Evolutionary conservation across 2,329 filamentous ascomycete genomes (phyloP), one percentile per base, ranked within the genome.

Genomic region (Calonectria pseudoturangicola): DNA sequence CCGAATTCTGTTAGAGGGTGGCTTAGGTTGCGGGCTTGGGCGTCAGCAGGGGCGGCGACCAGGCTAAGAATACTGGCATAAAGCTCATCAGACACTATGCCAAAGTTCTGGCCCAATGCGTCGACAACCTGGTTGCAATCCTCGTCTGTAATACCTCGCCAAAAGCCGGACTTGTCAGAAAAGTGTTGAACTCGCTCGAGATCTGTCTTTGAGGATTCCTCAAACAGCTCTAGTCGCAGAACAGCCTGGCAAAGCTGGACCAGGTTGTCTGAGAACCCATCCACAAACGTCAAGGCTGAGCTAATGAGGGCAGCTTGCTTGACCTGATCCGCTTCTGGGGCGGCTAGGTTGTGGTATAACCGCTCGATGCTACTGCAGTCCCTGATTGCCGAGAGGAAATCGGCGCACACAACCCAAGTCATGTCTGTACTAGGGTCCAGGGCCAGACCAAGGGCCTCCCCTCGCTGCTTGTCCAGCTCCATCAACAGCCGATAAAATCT

Each of bases 401-500:
- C 96, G 1, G 96, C 92, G 79, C 95, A 93, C 5, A 98, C 89
- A 58, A 97, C 89, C 95, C 95, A 98, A 2, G 95, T 91, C 86
- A 96, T 90, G 63, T 93, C 92, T 12, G 89, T 88, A 60, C 90
- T 88, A 0, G 89, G 83, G 79, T 98, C 97, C 68, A 94, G 92
- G 0, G 92, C 91, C 54, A 98, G 87, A 1, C 94, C 92, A 54
- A 98, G 85, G 0, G 94, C 93, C 80, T 98, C 96, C 21, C 94
- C 93, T 79, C 96, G 90, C 79, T 95, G 93, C 79, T 94, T 95
- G 81, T 98, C 95, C 48, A 99, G 86, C 81, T 98, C 96, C 15
- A 94, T 89, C 21, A 98, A 89, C 21, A 98, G 89, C 39, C 95
- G 92, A 86, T 95, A 98, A 83, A 98, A 98, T 64, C 94, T 91